A percentile compares a stretch with the other conserved stretches of the same genome.
phyloP scores from a whole-genome alignment of 2,329 filamentous ascomycete genomes.

The Cladorrhinum sp. region DNA sequence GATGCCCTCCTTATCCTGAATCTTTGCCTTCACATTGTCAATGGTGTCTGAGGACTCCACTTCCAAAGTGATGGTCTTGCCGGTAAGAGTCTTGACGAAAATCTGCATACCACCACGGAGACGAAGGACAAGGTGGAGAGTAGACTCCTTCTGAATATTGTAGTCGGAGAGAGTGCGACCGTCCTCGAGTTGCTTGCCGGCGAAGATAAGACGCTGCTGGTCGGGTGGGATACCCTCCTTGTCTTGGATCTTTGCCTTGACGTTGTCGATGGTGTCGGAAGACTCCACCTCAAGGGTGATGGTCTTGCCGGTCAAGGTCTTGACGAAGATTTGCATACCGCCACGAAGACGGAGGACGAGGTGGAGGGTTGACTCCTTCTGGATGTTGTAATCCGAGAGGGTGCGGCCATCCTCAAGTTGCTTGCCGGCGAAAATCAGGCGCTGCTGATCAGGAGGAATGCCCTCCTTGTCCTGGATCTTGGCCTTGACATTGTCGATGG shows the following conservation, averaged over 20 bases:
- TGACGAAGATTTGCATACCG: constrained; percentile 72
- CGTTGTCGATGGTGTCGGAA: constrained; percentile 90
- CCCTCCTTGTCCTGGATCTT: constrained; percentile 93
- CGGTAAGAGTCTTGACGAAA: constrained; percentile 82
- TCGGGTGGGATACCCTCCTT: constrained; percentile 97
- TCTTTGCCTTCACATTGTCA: constrained; percentile 93
- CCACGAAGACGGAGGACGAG: constrained; percentile 69
- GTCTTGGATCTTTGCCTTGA: constrained; percentile 96
- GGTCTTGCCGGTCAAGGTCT: constrained; percentile 89
- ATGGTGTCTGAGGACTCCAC: constrained; percentile 88
- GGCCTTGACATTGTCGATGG: constrained; percentile 82
- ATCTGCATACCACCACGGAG: constrained; percentile 89
- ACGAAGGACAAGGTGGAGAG: constrained; percentile 80
- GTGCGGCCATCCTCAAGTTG: constrained; percentile 51
- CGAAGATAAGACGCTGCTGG: constrained; percentile 94
- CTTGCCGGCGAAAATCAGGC: constrained; percentile 71
- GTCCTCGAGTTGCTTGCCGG: constrained; percentile 94
- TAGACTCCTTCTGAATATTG: constrained; percentile 94
- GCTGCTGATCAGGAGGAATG: constrained; percentile 81
- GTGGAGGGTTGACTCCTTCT: constrained; percentile 68
- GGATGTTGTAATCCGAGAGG: constrained; percentile 55
- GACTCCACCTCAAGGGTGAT: constrained; percentile 90
- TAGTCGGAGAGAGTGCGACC: constrained; percentile 87
- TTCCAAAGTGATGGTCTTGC: constrained; percentile 92
- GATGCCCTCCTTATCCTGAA: constrained; percentile 90